Evolutionary conservation across 2,329 filamentous ascomycete species (phyloP), one percentile per base, ranked within the genome.

Genomic region (Pseudocercospora crystallina): DNA sequence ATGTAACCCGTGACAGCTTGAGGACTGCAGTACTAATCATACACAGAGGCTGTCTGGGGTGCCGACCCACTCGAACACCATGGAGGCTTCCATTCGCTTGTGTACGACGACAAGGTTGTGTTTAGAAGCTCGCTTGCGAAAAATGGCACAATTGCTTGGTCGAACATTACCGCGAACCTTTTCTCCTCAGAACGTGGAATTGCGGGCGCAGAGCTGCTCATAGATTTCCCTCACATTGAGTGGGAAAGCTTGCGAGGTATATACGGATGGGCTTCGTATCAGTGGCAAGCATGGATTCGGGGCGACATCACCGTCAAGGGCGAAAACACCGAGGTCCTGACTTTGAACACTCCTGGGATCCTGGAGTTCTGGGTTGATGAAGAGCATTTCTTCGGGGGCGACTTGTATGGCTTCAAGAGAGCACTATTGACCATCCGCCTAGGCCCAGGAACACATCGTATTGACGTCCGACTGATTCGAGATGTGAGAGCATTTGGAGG

Each of bases 181-280:
- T 61, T 52, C 26, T 57, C 63, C 20, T 42, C 60, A 17, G 48
- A 58, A 8, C 61, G 64, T 15, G 64, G 68, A 14, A 71, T 69
- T 56, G 69, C 69, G 7, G 43, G 13, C 9, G 61, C 53, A 12
- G 67, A 68, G 0, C 56, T 82, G 35, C 68, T 63, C 43, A 61
- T 83, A 20, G 61, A 62, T 17, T 82, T 80, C 59, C 69, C 73
- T 8, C 65, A 77, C 7, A 68, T 81, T n/a, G 73, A 82, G 52
- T 82, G 80, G 80, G 59, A 67, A 12, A 76, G 75, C 41, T 65
- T 82, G 36, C 76, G 77, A 54, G 65, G 71, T 10, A 67, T 82
- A 10, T 83, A 83, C 61, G 81, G 81, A 39, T 84, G 80, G 81
- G 71, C 79, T 41, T 78, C 77, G 13, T 66, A 80, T 10, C 80